Evolutionary conservation across 352 stramenopile species (phyloP), one percentile per base, ranked within the genome.

Genomic region (Thalassiosira allenii): DNA sequence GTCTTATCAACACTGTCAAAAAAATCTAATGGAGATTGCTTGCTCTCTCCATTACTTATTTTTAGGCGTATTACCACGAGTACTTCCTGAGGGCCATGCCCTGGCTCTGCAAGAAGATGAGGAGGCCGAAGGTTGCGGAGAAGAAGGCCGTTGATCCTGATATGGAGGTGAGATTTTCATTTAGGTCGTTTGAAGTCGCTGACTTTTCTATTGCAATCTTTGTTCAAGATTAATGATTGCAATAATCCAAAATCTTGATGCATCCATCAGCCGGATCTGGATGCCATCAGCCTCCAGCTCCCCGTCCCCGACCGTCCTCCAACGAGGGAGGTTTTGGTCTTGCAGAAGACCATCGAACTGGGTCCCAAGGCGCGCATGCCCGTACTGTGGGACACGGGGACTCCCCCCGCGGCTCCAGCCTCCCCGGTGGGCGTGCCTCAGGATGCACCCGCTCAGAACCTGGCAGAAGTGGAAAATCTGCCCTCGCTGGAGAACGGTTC

Each of bases 1-100:
- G n/a, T n/a, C n/a, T n/a, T n/a, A n/a, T n/a, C n/a, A n/a, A n/a
- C n/a, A n/a, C n/a, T n/a, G n/a, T n/a, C n/a, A n/a, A n/a, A n/a
- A n/a, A n/a, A n/a, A n/a, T n/a, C n/a, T n/a, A n/a, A n/a, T n/a
- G n/a, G n/a, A n/a, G n/a, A n/a, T n/a, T n/a, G n/a, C n/a, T n/a
- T n/a, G n/a, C n/a, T n/a, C n/a, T n/a, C 8, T 86, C 91, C 52
- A 90, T 90, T 3, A 68, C 58, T 22, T 86, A 94, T 73, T 75
- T 79, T 17, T 92, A 93, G 34, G 77, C 70, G 0, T 96, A 95
- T 53, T 94, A 91, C 63, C 91, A 96, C 75, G 83, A 90, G 22
- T 76, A 76, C 33, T 83, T 84, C 40, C 37, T 89, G n/a, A 61
- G 85, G 51, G 79, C 63, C 14, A 77, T 90, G 70, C 83, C 80